Percentiles rank a stretch among this genome's conserved stretches.
phyloP scores from a whole-genome alignment of 805 yeast species.

The Cyberlindnera sargentensis region DNA sequence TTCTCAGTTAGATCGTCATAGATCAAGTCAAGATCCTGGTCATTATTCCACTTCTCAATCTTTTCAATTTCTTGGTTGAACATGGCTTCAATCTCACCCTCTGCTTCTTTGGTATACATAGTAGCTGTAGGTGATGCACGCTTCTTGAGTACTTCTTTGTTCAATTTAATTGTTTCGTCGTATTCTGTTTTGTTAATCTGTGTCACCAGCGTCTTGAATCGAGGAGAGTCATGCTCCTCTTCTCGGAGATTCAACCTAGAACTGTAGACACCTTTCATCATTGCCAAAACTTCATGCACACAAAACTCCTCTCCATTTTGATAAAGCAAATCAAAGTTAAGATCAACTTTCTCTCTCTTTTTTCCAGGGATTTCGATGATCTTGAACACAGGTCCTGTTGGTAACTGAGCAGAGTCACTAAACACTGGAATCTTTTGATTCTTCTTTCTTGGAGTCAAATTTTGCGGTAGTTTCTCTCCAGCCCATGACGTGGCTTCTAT shows the following conservation, averaged over 20 bases:
- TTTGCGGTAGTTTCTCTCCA: slow-evolving; percentile 52
- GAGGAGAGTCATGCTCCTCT: slow-evolving; percentile 4
- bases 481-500: slow-evolving; percentile 50
- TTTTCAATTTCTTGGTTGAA: slow-evolving; percentile 50
- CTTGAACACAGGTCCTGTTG: slow-evolving; percentile 38
- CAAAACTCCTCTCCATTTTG: slow-evolving; percentile 45
- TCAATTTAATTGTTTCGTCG: slow-evolving; percentile 20
- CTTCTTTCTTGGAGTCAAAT: slow-evolving; percentile 12
- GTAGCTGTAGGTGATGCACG: slow-evolving; percentile 76
- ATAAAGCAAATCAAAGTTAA: slow-evolving; percentile 54
- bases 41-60: slow-evolving; percentile 13
- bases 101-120: slow-evolving; percentile 65
- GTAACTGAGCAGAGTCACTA: slow-evolving; percentile 28
- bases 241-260: not conserved
- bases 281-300: slow-evolving; percentile 57
- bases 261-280: slow-evolving; percentile 18
- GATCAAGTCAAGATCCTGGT: slow-evolving; percentile 15
- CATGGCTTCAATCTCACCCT: slow-evolving; percentile 68
- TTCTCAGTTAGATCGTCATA: slow-evolving; percentile 31
- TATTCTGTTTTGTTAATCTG: slow-evolving; percentile 1
- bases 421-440: slow-evolving; percentile 30
- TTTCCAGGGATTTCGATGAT: slow-evolving; percentile 50
- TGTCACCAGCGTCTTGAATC: slow-evolving; percentile 7
- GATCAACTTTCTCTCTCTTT: slow-evolving; percentile 48
- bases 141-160: slow-evolving; percentile 12